Conservation (phyloP, 768 basidiomycete genomes). For the Suillus brevipes region DNA sequence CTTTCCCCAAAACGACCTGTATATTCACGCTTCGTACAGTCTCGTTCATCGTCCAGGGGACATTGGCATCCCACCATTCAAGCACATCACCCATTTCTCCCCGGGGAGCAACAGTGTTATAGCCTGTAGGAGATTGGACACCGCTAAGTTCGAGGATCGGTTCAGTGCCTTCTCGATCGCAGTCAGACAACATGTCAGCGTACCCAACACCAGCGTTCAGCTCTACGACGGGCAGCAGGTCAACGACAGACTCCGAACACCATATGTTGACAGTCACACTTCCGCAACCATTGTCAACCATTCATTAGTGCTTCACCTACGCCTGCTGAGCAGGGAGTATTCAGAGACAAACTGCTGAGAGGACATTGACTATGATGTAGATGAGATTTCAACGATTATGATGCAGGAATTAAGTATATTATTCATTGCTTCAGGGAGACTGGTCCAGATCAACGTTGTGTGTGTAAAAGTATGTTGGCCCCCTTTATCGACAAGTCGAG, state of each 20-base stretch:
- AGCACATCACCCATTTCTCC: conserved; percentile 59
- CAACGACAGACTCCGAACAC: neutral
- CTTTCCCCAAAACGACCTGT: neutral
- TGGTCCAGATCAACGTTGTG: conserved; percentile 10
- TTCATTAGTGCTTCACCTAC: neutral
- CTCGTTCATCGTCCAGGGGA: conserved; percentile 44
- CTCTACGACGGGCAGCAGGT: neutral
- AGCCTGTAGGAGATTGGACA: neutral
- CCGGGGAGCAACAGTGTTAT: neutral
- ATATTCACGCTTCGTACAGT: conserved; percentile 11
- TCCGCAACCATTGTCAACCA: neutral
- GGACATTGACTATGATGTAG: neutral
- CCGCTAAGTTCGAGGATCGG: neutral
- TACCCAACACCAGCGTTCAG: neutral
- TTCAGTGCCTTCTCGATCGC: neutral
- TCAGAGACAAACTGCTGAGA: neutral
- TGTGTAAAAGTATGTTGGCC: conserved; percentile 2
- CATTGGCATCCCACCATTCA: conserved; percentile 48
- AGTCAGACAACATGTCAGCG: neutral
- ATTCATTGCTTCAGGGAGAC: conserved; percentile 23
- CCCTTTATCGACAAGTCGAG: neutral
- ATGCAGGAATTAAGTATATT: conserved; percentile 22
- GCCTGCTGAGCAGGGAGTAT: neutral
- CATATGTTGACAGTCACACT: neutral
- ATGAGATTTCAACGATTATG: neutral